Conservation (phyloP, 169 alveolate genomes). For the Plasmodium yoelii region DNA sequence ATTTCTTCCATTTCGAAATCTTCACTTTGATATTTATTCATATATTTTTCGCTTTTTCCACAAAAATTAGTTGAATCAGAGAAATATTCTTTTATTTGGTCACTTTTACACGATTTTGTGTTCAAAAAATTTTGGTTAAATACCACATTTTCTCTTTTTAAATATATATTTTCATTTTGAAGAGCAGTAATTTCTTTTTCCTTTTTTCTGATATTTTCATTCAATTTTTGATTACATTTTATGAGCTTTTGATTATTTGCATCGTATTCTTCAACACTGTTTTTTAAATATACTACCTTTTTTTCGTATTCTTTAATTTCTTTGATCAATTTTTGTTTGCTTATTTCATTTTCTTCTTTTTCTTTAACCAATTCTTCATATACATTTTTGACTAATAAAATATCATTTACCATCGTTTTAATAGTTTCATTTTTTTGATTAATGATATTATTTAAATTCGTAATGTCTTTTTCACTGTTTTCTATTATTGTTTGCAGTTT, state of each 20-base stretch:
- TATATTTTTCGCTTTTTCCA: no score
- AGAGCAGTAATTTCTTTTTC: conserved; percentile 27
- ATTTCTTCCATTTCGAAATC: background rate
- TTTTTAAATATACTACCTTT: conserved; percentile 27
- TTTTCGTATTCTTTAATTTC: conserved; percentile 29
- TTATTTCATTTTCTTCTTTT: conserved; percentile 43
- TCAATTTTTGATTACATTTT: conserved; percentile 29
- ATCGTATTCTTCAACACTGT: conserved; percentile 19
- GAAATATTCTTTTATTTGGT: background rate
- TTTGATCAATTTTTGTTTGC: conserved; percentile 22
- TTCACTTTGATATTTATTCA: background rate
- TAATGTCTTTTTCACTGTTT: conserved; percentile 22
- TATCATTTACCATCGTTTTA: conserved; percentile 60
- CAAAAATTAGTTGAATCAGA: no score
- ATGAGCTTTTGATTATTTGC: conserved; percentile 22
- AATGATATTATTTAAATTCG: conserved; percentile 5
- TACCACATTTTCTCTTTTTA: conserved; percentile 49
- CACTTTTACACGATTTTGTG: conserved; percentile 11
- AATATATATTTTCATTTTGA: conserved; percentile 36
- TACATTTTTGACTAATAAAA: conserved; percentile 46
- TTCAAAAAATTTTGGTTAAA: conserved; percentile 52
- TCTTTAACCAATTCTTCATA: conserved; percentile 59
- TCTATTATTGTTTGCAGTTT: conserved; percentile 1
- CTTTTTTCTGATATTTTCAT: conserved; percentile 37
- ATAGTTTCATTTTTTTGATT: conserved; percentile 41